These are phyloP conservation scores for Ophiocordyceps australis DNA, from an alignment of 2,329 filamentous ascomycete genomes.

Conservation along the genomic window DNA sequence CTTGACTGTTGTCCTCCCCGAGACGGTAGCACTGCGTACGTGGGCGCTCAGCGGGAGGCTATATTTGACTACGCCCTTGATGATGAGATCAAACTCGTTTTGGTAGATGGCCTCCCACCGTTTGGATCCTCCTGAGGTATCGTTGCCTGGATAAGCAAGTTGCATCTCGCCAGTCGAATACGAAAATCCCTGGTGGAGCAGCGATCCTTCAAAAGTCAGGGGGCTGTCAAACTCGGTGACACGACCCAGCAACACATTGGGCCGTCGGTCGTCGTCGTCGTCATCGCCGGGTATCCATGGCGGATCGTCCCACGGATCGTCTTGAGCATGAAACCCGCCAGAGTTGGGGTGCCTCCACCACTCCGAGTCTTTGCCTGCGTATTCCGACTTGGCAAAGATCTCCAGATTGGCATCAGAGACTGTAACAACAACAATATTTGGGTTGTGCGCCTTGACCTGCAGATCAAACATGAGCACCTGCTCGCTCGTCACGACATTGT, in stretches of 20 bases:
- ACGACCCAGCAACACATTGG: conserved; percentile 83
- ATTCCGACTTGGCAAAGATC: conserved; percentile 85
- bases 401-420: conserved; percentile 79
- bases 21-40: conserved; percentile 39
- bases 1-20: conserved; percentile 39
- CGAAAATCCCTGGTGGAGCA: conserved; percentile 56
- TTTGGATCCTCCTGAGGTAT: conserved; percentile 66
- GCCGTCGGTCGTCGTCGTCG: conserved; percentile 39
- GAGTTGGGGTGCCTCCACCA: conserved; percentile 29
- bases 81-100: conserved; percentile 83
- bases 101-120: conserved; percentile 84
- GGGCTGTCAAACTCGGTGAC: conserved; percentile 78
- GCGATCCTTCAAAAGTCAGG: conserved; percentile 75
- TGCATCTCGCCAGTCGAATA: conserved; percentile 71
- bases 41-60: conserved; percentile 42
- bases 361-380: conserved; percentile 52
- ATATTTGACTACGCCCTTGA: conserved; percentile 83
- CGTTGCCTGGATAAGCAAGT: conserved; percentile 68
- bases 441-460: conserved; percentile 74
- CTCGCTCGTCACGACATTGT: conserved; percentile 82
- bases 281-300: conserved; percentile 25
- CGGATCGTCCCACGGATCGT: conserved; percentile 17
- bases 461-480: conserved; percentile 92
- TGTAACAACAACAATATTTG: conserved; percentile 77
- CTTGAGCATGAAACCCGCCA: conserved; percentile 8